Evolutionary conservation across 805 yeast genomes (phyloP), one percentile per base, ranked within the genome.

Genomic region (Pichia californica): DNA sequence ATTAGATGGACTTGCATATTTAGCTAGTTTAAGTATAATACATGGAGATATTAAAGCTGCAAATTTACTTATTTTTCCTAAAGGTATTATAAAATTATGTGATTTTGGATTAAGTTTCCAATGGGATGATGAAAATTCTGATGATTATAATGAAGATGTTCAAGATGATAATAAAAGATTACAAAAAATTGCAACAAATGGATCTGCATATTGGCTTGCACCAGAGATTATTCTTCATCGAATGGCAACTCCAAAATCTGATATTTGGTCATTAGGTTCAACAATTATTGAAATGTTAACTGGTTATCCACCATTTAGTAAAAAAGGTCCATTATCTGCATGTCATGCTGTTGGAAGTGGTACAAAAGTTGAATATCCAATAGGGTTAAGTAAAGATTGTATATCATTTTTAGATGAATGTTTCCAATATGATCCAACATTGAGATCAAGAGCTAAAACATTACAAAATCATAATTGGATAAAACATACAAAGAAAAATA

Each of bases 191-290:
- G 70, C 73, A 2, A 79, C 77, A 8, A 76, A 73, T 14, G 99
- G 99, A 2, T 88, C 98, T 0, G 95, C 97, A 0, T 85, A 91
- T 58, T 93, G 98, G 98, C 89, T 93, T 96, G 97, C 99, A 0
- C 99, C 99, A 0, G 99, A 93, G 58, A 80, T 94, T 2, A 84
- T 93, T 4, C 40, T 46, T 13, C 34, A 38, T 21, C 70, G 81
- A 33, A 80, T 88, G 53, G 83, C 91, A 2, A 81, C 94, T 9
- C 78, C 91, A 0, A 83, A 94, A 2, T 86, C 95, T 3, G 99
- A 93, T 64, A 77, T 85, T 25, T 85, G 93, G 98, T 85, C 95
- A 7, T 63, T 93, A 23, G 99, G 98, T 3, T 94, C 97, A n/a
- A 91, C 98, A 0, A 76, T 89, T 3, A 77, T 91, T 2, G 99